These are phyloP conservation scores for Sergeia podlipaevii DNA, from an alignment of 208 protist genomes.

Conservation along the genomic window DNA sequence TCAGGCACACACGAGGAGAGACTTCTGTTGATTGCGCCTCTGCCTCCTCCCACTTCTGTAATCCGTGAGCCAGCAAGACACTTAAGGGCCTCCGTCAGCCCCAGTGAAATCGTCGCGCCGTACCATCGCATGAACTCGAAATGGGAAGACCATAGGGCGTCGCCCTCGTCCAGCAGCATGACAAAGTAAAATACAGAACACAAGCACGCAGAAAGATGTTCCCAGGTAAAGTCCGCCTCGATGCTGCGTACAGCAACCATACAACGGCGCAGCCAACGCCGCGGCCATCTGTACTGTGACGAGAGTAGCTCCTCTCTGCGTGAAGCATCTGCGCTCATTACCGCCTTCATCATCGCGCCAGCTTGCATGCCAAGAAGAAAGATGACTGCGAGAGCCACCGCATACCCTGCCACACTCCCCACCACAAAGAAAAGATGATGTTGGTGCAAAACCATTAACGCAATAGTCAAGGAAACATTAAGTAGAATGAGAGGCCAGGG, in stretches of 20 bases:
- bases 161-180: slow-evolving; percentile 50
- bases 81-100: slow-evolving; percentile 14
- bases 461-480: slow-evolving; percentile 12
- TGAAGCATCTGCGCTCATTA: not conserved
- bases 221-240: slow-evolving; percentile 7
- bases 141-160: slow-evolving; percentile 38
- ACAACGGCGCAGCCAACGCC: slow-evolving; percentile 1
- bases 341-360: slow-evolving; percentile 1
- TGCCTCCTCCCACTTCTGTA: too few relatives aligned
- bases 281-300: not conserved
- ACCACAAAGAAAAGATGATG: slow-evolving; percentile 27
- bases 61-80: slow-evolving; percentile 16
- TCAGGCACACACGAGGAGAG: too few relatives aligned
- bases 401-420: slow-evolving; percentile 24
- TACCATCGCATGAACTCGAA: slow-evolving; percentile 56
- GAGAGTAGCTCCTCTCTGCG: not conserved
- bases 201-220: slow-evolving; percentile 28
- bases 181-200: slow-evolving; percentile 38
- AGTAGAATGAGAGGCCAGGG: slow-evolving; percentile 13
- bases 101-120: slow-evolving; percentile 26
- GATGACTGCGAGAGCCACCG: slow-evolving; percentile 18
- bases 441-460: slow-evolving; percentile 18
- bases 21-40: too few relatives aligned
- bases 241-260: not conserved
- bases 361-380: slow-evolving; percentile 20